Evolutionary conservation across 2,329 filamentous ascomycete species (phyloP).

Genomic region (Pezizomycotina sp.): DNA sequence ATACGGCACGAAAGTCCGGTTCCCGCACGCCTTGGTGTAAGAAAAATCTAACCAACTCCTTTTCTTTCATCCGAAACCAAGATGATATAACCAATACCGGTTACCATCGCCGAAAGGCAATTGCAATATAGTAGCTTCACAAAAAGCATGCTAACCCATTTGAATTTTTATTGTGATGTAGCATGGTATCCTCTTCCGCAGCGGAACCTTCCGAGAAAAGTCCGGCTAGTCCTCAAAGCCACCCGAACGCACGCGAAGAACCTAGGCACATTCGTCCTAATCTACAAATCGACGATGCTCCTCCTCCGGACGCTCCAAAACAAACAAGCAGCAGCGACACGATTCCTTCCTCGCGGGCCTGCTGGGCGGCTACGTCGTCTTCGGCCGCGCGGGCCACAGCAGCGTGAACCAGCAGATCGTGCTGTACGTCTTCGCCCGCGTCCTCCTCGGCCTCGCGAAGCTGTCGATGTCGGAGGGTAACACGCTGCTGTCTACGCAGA

Average conservation of each 20-base stretch:
- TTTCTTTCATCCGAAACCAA: too few species aligned
- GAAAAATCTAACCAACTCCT: too few species aligned
- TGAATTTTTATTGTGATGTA: not conserved
- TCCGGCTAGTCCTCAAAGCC: conserved; percentile 60
- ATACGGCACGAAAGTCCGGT: conserved; percentile 93
- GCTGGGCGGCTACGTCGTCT: conserved; percentile 81
- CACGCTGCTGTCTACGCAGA: conserved; percentile 9
- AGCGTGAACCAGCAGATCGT: conserved; percentile 93
- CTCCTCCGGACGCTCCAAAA: conserved; percentile 46
- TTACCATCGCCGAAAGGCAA: not conserved
- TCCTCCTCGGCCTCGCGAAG: conserved; percentile 68
- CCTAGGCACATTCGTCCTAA: conserved; percentile 72
- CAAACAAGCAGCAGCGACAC: conserved; percentile 43
- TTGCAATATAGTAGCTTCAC: too few species aligned
- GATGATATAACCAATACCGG: conserved; percentile 8
- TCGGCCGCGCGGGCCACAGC: conserved; percentile 58
- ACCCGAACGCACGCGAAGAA: conserved; percentile 84
- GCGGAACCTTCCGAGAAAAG: conserved; percentile 56
- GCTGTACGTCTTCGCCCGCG: conserved; percentile 91
- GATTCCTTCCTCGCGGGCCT: conserved; percentile 78
- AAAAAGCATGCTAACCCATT: too few species aligned
- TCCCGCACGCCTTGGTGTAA: conserved; percentile 86
- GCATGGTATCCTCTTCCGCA: conserved; percentile 1
- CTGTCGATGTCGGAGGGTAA: conserved; percentile 45
- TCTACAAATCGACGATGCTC: conserved; percentile 77